phyloP scores from a whole-genome alignment of 1,284 basidiomycete species.

The Cutaneotrichosporon cutaneum region DNA sequence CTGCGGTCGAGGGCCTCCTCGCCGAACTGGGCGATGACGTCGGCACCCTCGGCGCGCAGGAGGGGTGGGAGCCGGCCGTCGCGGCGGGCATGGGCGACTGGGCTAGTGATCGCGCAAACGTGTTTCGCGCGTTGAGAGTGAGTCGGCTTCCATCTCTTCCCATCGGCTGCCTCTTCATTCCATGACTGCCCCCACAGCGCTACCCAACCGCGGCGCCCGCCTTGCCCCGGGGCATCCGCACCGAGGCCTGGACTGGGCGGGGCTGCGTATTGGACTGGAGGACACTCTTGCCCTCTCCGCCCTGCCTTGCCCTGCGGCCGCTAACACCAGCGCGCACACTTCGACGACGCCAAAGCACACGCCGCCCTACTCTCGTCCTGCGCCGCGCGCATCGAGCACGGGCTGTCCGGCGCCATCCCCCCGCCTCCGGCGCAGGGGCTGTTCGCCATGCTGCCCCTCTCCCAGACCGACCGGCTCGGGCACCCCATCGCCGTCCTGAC shows the following conservation, averaged over 20 bases:
- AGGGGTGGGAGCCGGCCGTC: conserved; percentile 43
- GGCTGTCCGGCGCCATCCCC: conserved; percentile 38
- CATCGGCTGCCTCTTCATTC: background rate
- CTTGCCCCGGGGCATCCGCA: too few species aligned
- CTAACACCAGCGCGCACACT: conserved; percentile 37
- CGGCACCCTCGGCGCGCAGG: conserved; percentile 38
- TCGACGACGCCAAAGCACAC: conserved; percentile 36
- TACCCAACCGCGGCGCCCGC: too few species aligned
- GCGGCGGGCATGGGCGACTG: conserved; percentile 42
- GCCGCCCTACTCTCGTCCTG: conserved; percentile 30
- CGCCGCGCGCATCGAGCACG: conserved; percentile 26
- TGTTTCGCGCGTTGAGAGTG: conserved; percentile 48
- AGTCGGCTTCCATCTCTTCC: conserved; percentile 14
- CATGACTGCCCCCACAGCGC: too few species aligned
- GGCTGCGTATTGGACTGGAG: too few species aligned
- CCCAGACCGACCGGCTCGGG: conserved; percentile 31
- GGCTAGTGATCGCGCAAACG: conserved; percentile 38
- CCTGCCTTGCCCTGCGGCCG: background rate
- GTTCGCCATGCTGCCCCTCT: conserved; percentile 43
- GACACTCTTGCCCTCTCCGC: background rate
- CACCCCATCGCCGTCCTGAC: conserved; percentile 48
- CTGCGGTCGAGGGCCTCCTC: conserved; percentile 33
- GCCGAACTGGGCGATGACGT: conserved; percentile 39
- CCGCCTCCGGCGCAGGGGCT: conserved; percentile 29
- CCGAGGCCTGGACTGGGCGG: too few species aligned